These are phyloP conservation scores for Chaetoscypha palmicola DNA, from an alignment of 2,329 filamentous ascomycete genomes.

Conservation along the genomic window DNA sequence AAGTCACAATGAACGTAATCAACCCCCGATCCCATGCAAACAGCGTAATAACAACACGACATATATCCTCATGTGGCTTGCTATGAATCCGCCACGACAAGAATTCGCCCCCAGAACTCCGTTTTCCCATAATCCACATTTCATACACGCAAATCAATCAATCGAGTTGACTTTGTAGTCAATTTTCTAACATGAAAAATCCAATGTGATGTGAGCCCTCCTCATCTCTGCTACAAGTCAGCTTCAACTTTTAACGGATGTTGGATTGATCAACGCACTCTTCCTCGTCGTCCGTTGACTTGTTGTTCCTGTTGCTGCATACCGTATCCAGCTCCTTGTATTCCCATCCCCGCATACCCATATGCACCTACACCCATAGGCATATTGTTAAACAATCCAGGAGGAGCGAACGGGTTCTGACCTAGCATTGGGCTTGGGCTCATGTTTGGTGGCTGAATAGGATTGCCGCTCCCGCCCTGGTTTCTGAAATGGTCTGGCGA, in stretches of 20 bases:
- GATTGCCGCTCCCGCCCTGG: constrained; percentile 44
- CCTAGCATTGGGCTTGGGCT: constrained; percentile 33
- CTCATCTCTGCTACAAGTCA: constrained; percentile 15
- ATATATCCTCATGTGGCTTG: constrained; percentile 2
- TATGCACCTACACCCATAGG: constrained; percentile 40
- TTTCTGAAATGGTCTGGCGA: constrained; percentile 51
- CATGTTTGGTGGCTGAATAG: constrained; percentile 39
- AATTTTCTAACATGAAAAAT: constrained; percentile 4
- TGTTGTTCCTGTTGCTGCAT: constrained; percentile 53
- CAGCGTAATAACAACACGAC: constrained; percentile 4
- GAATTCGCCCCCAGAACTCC: constrained; percentile 3
- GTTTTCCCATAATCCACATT: constrained; percentile 7
- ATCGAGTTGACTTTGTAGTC: background rate
- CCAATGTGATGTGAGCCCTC: background rate
- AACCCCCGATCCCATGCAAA: background rate
- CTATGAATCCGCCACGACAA: background rate
- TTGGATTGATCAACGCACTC: constrained; percentile 37
- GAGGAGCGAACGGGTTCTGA: constrained; percentile 40
- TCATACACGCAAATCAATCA: constrained; percentile 4
- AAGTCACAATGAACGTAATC: background rate
- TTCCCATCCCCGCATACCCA: constrained; percentile 41
- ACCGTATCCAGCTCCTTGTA: constrained; percentile 44
- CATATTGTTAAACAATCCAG: constrained; percentile 39
- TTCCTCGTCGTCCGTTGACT: constrained; percentile 49
- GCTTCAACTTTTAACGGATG: background rate